Conservation (phyloP, 192 early-diverging fungal species). For the Coemansia sp. region DNA sequence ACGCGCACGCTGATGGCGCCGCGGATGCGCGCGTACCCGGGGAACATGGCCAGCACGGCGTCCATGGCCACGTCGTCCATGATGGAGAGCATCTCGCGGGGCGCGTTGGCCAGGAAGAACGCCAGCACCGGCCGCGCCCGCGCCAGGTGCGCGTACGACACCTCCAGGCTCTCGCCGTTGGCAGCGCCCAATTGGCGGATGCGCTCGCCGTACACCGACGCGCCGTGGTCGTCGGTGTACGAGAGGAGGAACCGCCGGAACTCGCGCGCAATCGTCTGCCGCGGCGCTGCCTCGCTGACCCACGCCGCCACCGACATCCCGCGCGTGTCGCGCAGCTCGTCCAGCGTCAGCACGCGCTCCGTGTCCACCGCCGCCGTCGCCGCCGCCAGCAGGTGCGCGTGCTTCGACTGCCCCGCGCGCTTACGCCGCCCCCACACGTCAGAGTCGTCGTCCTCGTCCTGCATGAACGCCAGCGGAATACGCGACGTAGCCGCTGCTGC, state of each 20-base stretch:
- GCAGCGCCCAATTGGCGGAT: slow-evolving; percentile 87
- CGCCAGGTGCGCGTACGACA: slow-evolving; percentile 80
- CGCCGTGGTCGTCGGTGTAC: slow-evolving; percentile 81
- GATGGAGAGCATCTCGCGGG: slow-evolving; percentile 83
- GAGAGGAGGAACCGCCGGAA: slow-evolving; percentile 88
- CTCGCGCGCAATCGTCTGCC: slow-evolving; percentile 79
- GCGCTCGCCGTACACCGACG: slow-evolving; percentile 90
- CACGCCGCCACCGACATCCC: slow-evolving; percentile 80
- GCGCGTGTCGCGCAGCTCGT: slow-evolving; percentile 82
- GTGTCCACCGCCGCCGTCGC: slow-evolving; percentile 62
- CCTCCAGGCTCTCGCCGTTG: slow-evolving; percentile 85
- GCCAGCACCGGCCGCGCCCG: slow-evolving; percentile 80
- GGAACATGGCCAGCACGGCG: slow-evolving; percentile 83
- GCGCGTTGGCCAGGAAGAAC: slow-evolving; percentile 88
- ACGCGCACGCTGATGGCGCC: slow-evolving; percentile 95
- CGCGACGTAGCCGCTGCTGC: slow-evolving; percentile 56
- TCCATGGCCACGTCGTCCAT: slow-evolving; percentile 94
- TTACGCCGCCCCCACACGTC: slow-evolving; percentile 25
- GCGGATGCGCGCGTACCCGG: slow-evolving; percentile 88
- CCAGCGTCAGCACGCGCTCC: slow-evolving; percentile 66
- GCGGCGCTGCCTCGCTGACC: slow-evolving; percentile 81
- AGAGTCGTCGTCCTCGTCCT: slow-evolving; percentile 79
- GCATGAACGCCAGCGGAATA: slow-evolving; percentile 86
- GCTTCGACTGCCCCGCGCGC: slow-evolving; percentile 29
- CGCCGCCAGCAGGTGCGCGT: slow-evolving; percentile 56